phyloP scores from a whole-genome alignment of 495 filamentous ascomycete genomes.

The Darksidea phi region DNA sequence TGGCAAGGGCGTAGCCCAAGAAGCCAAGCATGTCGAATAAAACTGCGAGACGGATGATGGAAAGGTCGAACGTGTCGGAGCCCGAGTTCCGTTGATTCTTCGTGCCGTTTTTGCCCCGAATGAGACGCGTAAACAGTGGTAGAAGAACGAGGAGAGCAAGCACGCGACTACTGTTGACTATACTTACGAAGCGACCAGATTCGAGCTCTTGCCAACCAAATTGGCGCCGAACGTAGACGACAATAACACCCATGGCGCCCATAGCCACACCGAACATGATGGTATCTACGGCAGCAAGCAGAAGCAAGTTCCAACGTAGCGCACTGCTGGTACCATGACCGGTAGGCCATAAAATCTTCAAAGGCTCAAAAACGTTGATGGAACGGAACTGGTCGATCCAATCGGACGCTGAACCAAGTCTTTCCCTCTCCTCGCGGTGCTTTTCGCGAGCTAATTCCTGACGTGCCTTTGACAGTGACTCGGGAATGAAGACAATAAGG shows the following conservation, averaged over 20 bases:
- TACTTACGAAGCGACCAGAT: slow-evolving; percentile 71
- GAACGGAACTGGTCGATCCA: slow-evolving; percentile 49
- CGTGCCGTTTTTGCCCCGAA: slow-evolving; percentile 55
- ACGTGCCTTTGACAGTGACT: slow-evolving; percentile 70
- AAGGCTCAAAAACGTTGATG: slow-evolving; percentile 66
- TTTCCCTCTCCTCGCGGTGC: slow-evolving; percentile 41
- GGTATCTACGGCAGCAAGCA: slow-evolving; percentile 76
- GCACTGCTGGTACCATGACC: slow-evolving; percentile 58
- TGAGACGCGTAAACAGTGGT: slow-evolving; percentile 66
- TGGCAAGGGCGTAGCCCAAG: slow-evolving; percentile 66
- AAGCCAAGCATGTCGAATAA: slow-evolving; percentile 77
- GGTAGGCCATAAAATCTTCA: slow-evolving; percentile 73
- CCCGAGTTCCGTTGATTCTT: slow-evolving; percentile 54
- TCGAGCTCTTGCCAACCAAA: slow-evolving; percentile 82
- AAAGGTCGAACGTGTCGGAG: slow-evolving; percentile 74
- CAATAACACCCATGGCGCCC: slow-evolving; percentile 71
- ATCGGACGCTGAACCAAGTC: slow-evolving; percentile 36
- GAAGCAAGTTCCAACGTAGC: slow-evolving; percentile 73
- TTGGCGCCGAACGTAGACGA: slow-evolving; percentile 74
- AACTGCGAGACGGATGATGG: slow-evolving; percentile 71
- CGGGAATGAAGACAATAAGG: slow-evolving; percentile 69
- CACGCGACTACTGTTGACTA: slow-evolving; percentile 73
- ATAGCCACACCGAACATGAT: slow-evolving; percentile 77
- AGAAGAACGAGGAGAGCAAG: slow-evolving; percentile 69
- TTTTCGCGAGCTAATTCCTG: slow-evolving; percentile 69